Base-by-base conservation (phyloP, 495 filamentous ascomycete genomes). In the Penicillium soppii region DNA sequence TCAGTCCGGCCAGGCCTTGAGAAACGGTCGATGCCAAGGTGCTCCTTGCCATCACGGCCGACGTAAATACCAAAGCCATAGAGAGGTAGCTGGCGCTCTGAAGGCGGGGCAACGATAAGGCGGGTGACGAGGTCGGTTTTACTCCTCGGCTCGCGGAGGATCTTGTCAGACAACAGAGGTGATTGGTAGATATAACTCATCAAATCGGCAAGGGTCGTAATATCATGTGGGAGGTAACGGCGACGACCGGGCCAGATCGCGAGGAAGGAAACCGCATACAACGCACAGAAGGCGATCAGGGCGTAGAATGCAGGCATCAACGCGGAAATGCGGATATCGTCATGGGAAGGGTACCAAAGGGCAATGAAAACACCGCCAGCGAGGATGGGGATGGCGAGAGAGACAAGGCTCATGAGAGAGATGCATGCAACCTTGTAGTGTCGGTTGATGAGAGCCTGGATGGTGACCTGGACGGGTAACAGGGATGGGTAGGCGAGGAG, bases 361-460 rank as follows among this genome's bases (percentile, higher is more conserved):
- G 90, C 86, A 70, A 91, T 85, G 71, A 96, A 95, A 22, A 88
- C 66, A 7, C 90, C 91, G 16, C 90, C 90, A 0, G 79, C 84
- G 15, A 95, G 76, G 47, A 92, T 76, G 9, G 91, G 91, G 26
- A 96, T 65, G 4, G 84, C 73, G 33, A 83, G 62, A 30, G 85
- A 86, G 13, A 88, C 33, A 2, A 85, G 58, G 35, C 86, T 79
- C 47, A 89, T 70, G 7, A 90, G 64, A 0, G 85, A 88, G 45
- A 91, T 67, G 63, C 75, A 78, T 13, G 89, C 88, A 0, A 91
- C 76, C 54, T 84, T 83, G 69, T 73, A 90, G 65, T 95, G 87
- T 16, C 80, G 68, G 61, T 86, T 84, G 23, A 78, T 57, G 17
- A 83, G 38, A 4, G 90, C 90, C 43, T 74, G 73, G 51, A 83